A percentile compares a stretch with the other conserved stretches of the same genome.
These are phyloP conservation scores for Novymonas esmeraldas DNA, from an alignment of 208 protist genomes.

Conservation along the genomic window DNA sequence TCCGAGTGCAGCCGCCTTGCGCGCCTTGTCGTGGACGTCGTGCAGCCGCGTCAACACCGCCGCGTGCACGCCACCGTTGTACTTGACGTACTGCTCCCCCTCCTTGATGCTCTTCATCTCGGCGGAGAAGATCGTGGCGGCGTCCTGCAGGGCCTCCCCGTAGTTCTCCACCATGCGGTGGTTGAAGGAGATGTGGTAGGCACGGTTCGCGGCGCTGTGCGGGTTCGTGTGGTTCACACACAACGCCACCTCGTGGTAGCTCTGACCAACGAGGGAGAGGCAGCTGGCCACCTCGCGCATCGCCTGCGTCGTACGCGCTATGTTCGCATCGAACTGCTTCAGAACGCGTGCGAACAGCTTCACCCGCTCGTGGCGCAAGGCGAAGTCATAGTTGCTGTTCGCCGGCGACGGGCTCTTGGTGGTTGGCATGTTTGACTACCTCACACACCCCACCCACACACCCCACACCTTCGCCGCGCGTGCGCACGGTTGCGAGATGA, in stretches of 20 bases:
- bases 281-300: slow-evolving; percentile 38
- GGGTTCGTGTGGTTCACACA: slow-evolving; percentile 46
- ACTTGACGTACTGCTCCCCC: slow-evolving; percentile 34
- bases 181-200: slow-evolving; percentile 8
- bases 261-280: slow-evolving; percentile 39
- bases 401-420: slow-evolving; percentile 36
- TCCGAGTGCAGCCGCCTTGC: slow-evolving; percentile 33
- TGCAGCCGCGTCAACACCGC: slow-evolving; percentile 32
- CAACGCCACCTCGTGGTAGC: slow-evolving; percentile 50
- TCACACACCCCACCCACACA: no score
- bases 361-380: slow-evolving; percentile 47
- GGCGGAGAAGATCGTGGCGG: slow-evolving; percentile 36
- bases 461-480: no score
- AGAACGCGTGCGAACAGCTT: slow-evolving; percentile 41
- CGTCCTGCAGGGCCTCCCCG: slow-evolving; percentile 29
- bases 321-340: slow-evolving; percentile 37
- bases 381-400: slow-evolving; percentile 53
- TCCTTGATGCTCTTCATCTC: slow-evolving; percentile 44
- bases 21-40: slow-evolving; percentile 32
- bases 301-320: slow-evolving; percentile 30
- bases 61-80: slow-evolving; percentile 33
- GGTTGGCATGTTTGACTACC: not conserved
- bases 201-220: slow-evolving; percentile 5
- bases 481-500: no score
- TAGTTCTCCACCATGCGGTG: slow-evolving; percentile 30